Evolutionary conservation across 1,139 yeast species (phyloP).

Genomic region (Candida sanyaensis): DNA sequence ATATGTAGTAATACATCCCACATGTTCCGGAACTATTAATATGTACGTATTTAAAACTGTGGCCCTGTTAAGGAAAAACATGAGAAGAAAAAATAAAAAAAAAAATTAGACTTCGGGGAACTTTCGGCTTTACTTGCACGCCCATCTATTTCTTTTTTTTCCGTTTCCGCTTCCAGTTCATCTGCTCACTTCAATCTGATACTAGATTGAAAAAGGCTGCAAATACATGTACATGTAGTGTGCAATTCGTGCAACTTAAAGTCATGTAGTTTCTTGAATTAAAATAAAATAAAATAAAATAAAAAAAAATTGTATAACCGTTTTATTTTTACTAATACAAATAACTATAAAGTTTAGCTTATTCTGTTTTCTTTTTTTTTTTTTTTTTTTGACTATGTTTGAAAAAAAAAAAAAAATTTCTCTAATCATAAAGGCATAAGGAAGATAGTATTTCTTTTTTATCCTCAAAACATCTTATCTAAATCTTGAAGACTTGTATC

Average conservation of each 20-base stretch:
- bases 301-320: background rate
- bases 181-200: background rate
- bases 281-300: background rate
- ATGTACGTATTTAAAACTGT: too few relatives aligned
- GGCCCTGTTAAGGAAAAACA: too few relatives aligned
- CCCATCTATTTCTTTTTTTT: background rate
- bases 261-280: too few relatives aligned
- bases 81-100: too few relatives aligned
- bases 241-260: too few relatives aligned
- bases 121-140: too few relatives aligned
- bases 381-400: background rate
- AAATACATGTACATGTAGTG: background rate
- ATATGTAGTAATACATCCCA: too few relatives aligned
- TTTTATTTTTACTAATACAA: background rate
- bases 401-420: too few relatives aligned
- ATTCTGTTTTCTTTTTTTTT: background rate
- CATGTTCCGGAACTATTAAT: too few relatives aligned
- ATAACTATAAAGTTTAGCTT: constrained; percentile 1
- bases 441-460: background rate
- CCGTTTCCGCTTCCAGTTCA: background rate
- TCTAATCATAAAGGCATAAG: background rate
- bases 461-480: background rate
- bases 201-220: background rate
- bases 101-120: too few relatives aligned
- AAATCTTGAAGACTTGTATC: constrained; percentile 1